Base-by-base conservation (phyloP, 2,329 filamentous ascomycete species). In the Cercospora berteroae region DNA sequence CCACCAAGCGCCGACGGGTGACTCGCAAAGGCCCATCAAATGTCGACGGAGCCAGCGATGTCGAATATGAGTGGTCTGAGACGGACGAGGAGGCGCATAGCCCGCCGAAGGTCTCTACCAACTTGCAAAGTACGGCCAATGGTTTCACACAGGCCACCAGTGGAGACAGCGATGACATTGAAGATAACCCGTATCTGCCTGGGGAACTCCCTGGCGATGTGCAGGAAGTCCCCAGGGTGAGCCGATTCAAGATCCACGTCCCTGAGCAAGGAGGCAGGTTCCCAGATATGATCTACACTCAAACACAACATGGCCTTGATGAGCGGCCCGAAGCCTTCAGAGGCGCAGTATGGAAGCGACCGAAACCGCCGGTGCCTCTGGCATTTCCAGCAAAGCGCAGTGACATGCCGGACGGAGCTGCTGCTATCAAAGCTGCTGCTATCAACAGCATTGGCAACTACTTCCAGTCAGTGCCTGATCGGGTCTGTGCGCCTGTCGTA, bases 281-380 rank as follows among this genome's bases (percentile, higher is more conserved):
- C 68, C 73, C 77, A 18, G 80, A 82, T 63, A 72, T 77, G 12
- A 81, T 80, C 68, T 77, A 77, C 61, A 83, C 81, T 1, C 82
- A 84, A 67, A 81, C 80, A 13, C 82, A 83, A 64, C 67, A 69
- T 64, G 72, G 70, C 9, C 66, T 78, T 3, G 76, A 77, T 61
- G 80, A 81, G 27, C 78, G 80, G 33, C 81, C 82, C 2, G 80
- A 80, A 74, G 79, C 77, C 58, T 77, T 83, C 58, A 75, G 82
- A 67, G 82, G 82, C 18, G 79, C 82, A 16, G 80, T 84, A 68
- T 84, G 82, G 82, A 80, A 81, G 65, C 82, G 81, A 71, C 76
- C 78, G 25, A 64, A 58, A 52, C 33, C 61, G 6, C 61, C 61
- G 16, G 61, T 58, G 23, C 61, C 61, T 27, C 23, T 64, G 33